Conservation (phyloP, 495 filamentous ascomycete genomes). For the Pseudotulostoma volvatum region DNA sequence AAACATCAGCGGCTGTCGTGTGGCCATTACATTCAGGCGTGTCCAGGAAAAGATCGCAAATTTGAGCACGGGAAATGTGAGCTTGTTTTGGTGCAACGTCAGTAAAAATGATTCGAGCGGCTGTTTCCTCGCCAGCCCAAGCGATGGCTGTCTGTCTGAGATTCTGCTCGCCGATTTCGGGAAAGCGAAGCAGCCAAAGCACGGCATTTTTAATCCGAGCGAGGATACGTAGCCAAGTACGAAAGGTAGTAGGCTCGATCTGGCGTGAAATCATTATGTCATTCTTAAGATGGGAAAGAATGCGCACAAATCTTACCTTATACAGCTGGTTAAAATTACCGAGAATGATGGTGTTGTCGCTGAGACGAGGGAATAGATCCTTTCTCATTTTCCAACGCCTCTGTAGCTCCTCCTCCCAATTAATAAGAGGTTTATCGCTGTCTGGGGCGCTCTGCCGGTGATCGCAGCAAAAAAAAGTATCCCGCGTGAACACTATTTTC, state of each 20-base stretch:
- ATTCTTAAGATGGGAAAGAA: background rate
- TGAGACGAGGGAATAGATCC: conserved; percentile 72
- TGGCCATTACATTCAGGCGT: conserved; percentile 98
- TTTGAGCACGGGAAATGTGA: conserved; percentile 81
- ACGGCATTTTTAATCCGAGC: conserved; percentile 73
- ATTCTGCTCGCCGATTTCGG: conserved; percentile 79
- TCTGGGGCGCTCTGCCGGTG: conserved; percentile 86
- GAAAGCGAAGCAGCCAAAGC: conserved; percentile 93
- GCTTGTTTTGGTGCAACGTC: conserved; percentile 91
- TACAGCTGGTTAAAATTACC: conserved; percentile 99
- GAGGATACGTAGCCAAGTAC: conserved; percentile 90
- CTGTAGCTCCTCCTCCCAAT: conserved; percentile 75
- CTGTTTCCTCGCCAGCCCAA: conserved; percentile 79
- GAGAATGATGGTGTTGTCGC: conserved; percentile 77
- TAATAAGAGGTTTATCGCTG: conserved; percentile 39
- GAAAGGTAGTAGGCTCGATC: conserved; percentile 97
- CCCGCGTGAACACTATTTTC: conserved; percentile 86
- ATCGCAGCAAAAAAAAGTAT: conserved; percentile 98
- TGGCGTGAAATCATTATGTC: conserved; percentile 21
- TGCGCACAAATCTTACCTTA: too few relatives aligned
- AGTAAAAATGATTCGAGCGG: conserved; percentile 86
- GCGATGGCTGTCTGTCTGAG: conserved; percentile 58
- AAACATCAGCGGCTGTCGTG: conserved; percentile 88
- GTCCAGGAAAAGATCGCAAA: conserved; percentile 90
- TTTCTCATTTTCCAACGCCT: conserved; percentile 89